Evolutionary conservation across 2,329 filamentous ascomycete genomes (phyloP).

Genomic region (Didymella arachidicola): DNA sequence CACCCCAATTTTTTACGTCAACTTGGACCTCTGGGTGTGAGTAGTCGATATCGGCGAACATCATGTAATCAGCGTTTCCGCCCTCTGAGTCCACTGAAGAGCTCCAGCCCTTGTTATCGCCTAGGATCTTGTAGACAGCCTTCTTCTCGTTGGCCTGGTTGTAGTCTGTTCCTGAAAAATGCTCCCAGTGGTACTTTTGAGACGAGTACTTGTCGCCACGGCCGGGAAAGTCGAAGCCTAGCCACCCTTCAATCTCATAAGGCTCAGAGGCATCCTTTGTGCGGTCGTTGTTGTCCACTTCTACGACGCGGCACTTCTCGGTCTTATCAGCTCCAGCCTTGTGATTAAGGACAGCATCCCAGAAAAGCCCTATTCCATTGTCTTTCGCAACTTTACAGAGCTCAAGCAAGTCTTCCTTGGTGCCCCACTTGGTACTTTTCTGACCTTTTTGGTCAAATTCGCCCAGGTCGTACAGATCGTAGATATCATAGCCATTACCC

Average conservation of each 20-base stretch:
- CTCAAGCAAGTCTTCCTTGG: slow-evolving; percentile 65
- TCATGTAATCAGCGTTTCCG: slow-evolving; percentile 73
- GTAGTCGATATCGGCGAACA: slow-evolving; percentile 77
- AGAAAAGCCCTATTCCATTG: slow-evolving; percentile 66
- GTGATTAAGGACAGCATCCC: slow-evolving; percentile 77
- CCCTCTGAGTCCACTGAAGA: slow-evolving; percentile 67
- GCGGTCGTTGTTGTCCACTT: slow-evolving; percentile 68
- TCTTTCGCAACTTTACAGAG: slow-evolving; percentile 61
- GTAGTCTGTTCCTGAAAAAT: slow-evolving; percentile 74
- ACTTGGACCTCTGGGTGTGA: slow-evolving; percentile 63
- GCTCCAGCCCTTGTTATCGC: slow-evolving; percentile 70
- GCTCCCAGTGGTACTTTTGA: slow-evolving; percentile 70
- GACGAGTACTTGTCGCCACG: slow-evolving; percentile 66
- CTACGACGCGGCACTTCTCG: slow-evolving; percentile 68
- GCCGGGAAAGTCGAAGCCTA: slow-evolving; percentile 71
- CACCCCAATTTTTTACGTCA: slow-evolving; percentile 71
- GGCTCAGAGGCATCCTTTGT: slow-evolving; percentile 62
- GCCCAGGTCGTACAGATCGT: slow-evolving; percentile 74
- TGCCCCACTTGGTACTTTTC: slow-evolving; percentile 72
- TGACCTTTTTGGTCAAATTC: slow-evolving; percentile 76
- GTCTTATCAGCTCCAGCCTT: slow-evolving; percentile 72
- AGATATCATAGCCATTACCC: slow-evolving; percentile 69
- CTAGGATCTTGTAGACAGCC: slow-evolving; percentile 71
- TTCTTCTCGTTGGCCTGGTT: slow-evolving; percentile 64
- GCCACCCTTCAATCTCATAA: slow-evolving; percentile 72